These are phyloP conservation scores for Chaetomium olivaceum DNA, from an alignment of 2,329 filamentous ascomycete species.

Conservation along the genomic window DNA sequence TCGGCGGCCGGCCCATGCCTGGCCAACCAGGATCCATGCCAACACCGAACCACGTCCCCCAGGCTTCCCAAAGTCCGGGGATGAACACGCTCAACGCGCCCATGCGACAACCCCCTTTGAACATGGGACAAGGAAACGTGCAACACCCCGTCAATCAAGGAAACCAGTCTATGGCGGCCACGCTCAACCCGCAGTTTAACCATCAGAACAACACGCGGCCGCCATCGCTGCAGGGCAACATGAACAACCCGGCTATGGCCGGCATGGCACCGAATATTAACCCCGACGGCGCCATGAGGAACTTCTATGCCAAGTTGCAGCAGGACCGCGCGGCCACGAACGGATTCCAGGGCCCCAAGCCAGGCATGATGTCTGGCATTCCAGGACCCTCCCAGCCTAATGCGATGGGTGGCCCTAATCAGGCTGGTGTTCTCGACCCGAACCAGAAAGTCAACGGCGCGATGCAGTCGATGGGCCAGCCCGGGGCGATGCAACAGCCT, in stretches of 20 bases:
- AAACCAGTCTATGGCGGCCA: slow-evolving; percentile 51
- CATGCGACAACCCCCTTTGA: slow-evolving; percentile 48
- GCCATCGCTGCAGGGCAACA: slow-evolving; percentile 39
- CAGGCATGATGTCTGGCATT: slow-evolving; percentile 34
- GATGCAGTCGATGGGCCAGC: slow-evolving; percentile 25
- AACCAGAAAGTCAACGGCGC: slow-evolving; percentile 26
- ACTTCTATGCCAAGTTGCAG: slow-evolving; percentile 54
- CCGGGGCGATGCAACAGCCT: slow-evolving; percentile 30
- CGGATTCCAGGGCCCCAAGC: slow-evolving; percentile 35
- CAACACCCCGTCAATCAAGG: slow-evolving; percentile 47
- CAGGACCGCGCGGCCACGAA: slow-evolving; percentile 37
- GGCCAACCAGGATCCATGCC: slow-evolving; percentile 56
- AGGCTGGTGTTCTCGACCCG: slow-evolving; percentile 26
- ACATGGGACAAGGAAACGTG: slow-evolving; percentile 46
- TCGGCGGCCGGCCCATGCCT: slow-evolving; percentile 54
- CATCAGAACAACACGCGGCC: slow-evolving; percentile 49
- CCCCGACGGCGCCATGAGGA: slow-evolving; percentile 53
- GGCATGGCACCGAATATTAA: slow-evolving; percentile 48
- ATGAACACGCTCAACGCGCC: slow-evolving; percentile 61
- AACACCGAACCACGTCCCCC: slow-evolving; percentile 51
- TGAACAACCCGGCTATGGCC: slow-evolving; percentile 44
- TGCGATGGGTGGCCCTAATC: slow-evolving; percentile 26
- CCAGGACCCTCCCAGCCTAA: slow-evolving; percentile 29
- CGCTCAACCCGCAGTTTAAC: slow-evolving; percentile 56
- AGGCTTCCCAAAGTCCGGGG: slow-evolving; percentile 59